Conservation (phyloP, 1,284 basidiomycete genomes). For the Melampsora americana region DNA sequence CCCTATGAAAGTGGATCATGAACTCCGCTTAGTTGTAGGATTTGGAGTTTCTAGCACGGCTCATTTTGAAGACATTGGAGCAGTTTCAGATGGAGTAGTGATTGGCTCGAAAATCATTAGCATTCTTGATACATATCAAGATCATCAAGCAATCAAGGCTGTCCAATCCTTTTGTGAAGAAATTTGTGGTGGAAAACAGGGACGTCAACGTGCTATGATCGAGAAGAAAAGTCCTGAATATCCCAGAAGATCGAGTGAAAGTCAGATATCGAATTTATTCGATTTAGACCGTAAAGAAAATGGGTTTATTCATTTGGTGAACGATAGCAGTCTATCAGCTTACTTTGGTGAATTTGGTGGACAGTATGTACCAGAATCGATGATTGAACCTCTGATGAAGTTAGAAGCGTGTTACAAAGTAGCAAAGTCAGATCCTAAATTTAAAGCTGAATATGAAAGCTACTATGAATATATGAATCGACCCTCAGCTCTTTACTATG, state of each 20-base stretch:
- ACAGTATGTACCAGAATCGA: slow-evolving; percentile 91
- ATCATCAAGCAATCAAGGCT: slow-evolving; percentile 46
- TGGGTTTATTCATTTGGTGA: slow-evolving; percentile 58
- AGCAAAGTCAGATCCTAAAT: slow-evolving; percentile 80
- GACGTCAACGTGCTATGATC: neutral
- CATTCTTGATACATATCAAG: slow-evolving; percentile 67
- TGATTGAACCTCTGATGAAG: slow-evolving; percentile 84
- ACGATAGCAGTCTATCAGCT: no score
- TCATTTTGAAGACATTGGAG: slow-evolving; percentile 79
- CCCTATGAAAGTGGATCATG: slow-evolving; percentile 57
- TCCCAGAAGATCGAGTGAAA: neutral
- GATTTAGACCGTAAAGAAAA: slow-evolving; percentile 57
- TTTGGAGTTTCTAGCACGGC: slow-evolving; percentile 88
- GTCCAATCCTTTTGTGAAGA: slow-evolving; percentile 38
- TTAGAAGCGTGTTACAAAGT: slow-evolving; percentile 84
- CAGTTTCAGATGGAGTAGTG: slow-evolving; percentile 82
- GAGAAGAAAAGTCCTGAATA: neutral
- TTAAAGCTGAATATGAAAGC: slow-evolving; percentile 86
- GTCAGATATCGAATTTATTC: neutral
- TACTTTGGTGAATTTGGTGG: slow-evolving; percentile 97
- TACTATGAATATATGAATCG: slow-evolving; percentile 79
- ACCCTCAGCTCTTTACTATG: slow-evolving; percentile 68
- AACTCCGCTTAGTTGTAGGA: slow-evolving; percentile 79
- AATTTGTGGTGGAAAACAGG: slow-evolving; percentile 44
- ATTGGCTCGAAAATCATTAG: slow-evolving; percentile 81